Percentiles rank a stretch among this genome's conserved stretches.
phyloP scores from a whole-genome alignment of 108 stramenopile genomes.

The Aurantiochytrium sp. region DNA sequence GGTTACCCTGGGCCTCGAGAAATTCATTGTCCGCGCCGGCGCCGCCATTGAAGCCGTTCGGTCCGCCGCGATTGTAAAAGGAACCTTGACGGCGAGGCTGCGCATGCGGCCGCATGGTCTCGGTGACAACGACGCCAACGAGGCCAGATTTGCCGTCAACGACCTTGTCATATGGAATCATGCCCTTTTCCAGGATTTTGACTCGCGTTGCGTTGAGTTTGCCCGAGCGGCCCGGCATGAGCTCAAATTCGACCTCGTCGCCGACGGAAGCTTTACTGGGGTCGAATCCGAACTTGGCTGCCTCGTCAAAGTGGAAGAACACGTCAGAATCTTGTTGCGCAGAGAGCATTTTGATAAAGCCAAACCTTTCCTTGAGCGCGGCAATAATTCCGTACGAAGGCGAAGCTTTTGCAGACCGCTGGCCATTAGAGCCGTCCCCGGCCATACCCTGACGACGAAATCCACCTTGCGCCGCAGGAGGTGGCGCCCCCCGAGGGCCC shows the following conservation, averaged over 20 bases:
- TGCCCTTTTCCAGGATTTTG: background rate
- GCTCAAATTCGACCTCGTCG: slow-evolving; percentile 8
- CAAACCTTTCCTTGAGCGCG: background rate
- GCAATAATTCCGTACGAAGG: background rate
- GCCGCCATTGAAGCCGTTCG: background rate
- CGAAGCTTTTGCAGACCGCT: too few species aligned
- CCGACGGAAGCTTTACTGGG: background rate
- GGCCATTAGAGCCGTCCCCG: background rate
- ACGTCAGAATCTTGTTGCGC: background rate
- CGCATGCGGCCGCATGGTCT: background rate
- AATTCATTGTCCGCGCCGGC: background rate
- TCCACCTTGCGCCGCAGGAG: background rate
- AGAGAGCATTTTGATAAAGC: background rate
- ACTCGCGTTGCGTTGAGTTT: background rate
- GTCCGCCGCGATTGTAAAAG: background rate
- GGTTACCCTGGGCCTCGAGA: background rate
- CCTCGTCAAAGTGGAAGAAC: slow-evolving; percentile 13
- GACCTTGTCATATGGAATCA: background rate
- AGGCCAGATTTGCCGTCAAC: background rate
- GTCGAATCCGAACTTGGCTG: background rate
- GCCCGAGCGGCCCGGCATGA: background rate
- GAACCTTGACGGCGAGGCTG: background rate
- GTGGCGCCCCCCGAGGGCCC: too few species aligned
- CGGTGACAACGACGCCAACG: background rate
- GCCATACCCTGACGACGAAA: background rate